Conservation (phyloP, 2,329 filamentous ascomycete species). For the Juglanconis sp. region DNA sequence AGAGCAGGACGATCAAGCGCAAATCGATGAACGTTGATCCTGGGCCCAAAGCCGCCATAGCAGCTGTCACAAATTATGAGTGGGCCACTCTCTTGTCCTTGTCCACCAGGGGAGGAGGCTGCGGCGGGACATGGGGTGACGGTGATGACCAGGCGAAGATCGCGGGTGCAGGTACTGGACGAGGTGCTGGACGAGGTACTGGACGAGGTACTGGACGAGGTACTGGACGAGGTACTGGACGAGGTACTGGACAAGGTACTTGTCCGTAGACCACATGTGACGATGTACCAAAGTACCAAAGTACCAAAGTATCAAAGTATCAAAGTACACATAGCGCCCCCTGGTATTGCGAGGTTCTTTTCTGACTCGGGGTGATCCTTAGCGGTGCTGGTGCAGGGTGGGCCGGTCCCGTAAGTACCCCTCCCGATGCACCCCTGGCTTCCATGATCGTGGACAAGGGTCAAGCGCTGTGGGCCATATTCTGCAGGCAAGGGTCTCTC, state of each 20-base stretch:
- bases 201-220: conserved; percentile 17
- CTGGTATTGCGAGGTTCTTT: conserved; percentile 32
- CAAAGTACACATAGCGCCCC: conserved; percentile 32
- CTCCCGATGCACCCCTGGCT: conserved; percentile 17
- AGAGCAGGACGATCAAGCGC: conserved; percentile 47
- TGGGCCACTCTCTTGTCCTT: conserved; percentile 37
- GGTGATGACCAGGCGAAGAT: conserved; percentile 27
- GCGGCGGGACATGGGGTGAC: conserved; percentile 39
- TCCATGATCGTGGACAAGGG: conserved; percentile 11
- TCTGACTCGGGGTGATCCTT: conserved; percentile 34
- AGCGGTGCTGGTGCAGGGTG: conserved; percentile 25
- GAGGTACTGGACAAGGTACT: conserved; percentile 12
- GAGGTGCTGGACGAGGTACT: neutral
- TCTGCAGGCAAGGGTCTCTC: conserved; percentile 14
- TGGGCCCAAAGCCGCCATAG: conserved; percentile 38
- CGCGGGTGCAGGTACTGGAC: conserved; percentile 11
- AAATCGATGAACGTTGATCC: conserved; percentile 47
- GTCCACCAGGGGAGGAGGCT: conserved; percentile 13
- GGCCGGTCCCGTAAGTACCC: conserved; percentile 18
- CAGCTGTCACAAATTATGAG: conserved; percentile 55
- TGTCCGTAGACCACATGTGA: conserved; percentile 25
- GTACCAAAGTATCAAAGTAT: neutral
- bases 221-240: neutral
- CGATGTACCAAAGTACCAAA: neutral
- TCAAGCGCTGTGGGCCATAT: conserved; percentile 12